phyloP scores from a whole-genome alignment of 768 basidiomycete genomes.

The Suillus luteus region DNA sequence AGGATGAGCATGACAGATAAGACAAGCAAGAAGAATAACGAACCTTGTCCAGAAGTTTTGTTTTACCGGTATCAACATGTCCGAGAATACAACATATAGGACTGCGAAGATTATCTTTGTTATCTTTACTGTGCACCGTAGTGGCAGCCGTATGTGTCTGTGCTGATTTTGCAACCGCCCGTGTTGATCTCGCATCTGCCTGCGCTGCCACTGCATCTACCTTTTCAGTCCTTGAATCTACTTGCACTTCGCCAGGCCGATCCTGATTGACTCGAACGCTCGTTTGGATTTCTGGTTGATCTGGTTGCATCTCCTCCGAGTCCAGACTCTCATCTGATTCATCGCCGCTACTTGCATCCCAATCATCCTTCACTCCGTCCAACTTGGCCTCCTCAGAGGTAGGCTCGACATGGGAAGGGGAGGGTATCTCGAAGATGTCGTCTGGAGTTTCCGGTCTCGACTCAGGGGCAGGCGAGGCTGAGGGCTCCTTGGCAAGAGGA shows the following conservation, averaged over 20 bases:
- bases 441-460: constrained; percentile 52
- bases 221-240: neutral
- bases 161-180: constrained; percentile 43
- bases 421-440: constrained; percentile 26
- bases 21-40: constrained; percentile 20
- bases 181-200: neutral
- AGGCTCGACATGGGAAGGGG: constrained; percentile 38
- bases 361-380: constrained; percentile 49
- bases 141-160: constrained; percentile 85
- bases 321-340: constrained; percentile 44
- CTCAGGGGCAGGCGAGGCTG: constrained; percentile 48
- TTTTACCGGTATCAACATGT: constrained; percentile 99
- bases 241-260: too few species aligned
- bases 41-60: constrained; percentile 95
- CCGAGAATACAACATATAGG: constrained; percentile 99
- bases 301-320: constrained; percentile 27
- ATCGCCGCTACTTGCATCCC: constrained; percentile 52
- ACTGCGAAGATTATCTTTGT: constrained; percentile 90
- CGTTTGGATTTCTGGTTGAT: neutral
- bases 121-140: constrained; percentile 83
- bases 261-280: neutral
- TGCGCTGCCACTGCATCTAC: neutral
- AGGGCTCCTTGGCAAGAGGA: constrained; percentile 46
- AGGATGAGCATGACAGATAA: constrained; percentile 11
- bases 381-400: constrained; percentile 29